Conservation (phyloP, 352 stramenopile genomes). For the Globisporangium alternatum region DNA sequence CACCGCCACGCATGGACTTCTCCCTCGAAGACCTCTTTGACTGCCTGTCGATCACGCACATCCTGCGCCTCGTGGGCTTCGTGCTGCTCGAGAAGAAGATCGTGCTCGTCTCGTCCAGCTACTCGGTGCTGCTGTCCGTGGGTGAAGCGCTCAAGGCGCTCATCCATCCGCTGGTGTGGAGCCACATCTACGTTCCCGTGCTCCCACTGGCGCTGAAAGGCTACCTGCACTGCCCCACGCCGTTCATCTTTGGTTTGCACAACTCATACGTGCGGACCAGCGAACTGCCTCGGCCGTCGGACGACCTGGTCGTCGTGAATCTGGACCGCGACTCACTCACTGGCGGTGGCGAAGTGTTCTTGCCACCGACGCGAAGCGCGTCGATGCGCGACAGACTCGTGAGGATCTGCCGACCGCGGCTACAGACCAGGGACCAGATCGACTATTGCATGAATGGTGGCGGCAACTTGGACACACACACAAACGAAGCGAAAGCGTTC, state of each 20-base stretch:
- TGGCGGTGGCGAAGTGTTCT: slow-evolving; percentile 36
- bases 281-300: slow-evolving; percentile 41
- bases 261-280: slow-evolving; percentile 48
- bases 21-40: slow-evolving; percentile 52
- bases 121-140: slow-evolving; percentile 58
- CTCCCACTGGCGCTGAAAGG: slow-evolving; percentile 57
- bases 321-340: slow-evolving; percentile 53
- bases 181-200: slow-evolving; percentile 75
- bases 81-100: slow-evolving; percentile 71
- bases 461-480: background rate
- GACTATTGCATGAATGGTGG: slow-evolving; percentile 12
- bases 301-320: slow-evolving; percentile 56
- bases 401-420: slow-evolving; percentile 31
- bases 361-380: slow-evolving; percentile 34
- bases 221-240: slow-evolving; percentile 72
- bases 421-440: slow-evolving; percentile 37
- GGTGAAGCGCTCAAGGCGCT: slow-evolving; percentile 50
- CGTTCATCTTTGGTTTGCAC: slow-evolving; percentile 78
- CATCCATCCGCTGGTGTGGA: slow-evolving; percentile 66
- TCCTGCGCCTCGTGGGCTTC: slow-evolving; percentile 61
- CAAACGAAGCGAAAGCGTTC: slow-evolving; percentile 14
- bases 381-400: slow-evolving; percentile 43
- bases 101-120: slow-evolving; percentile 65
- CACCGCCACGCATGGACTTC: slow-evolving; percentile 27
- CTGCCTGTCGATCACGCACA: slow-evolving; percentile 49